Percentiles rank a stretch among this genome's conserved stretches.
Evolutionary conservation across 1,139 yeast genomes (phyloP).

Genomic region (Blastobotrys arbuscula): DNA sequence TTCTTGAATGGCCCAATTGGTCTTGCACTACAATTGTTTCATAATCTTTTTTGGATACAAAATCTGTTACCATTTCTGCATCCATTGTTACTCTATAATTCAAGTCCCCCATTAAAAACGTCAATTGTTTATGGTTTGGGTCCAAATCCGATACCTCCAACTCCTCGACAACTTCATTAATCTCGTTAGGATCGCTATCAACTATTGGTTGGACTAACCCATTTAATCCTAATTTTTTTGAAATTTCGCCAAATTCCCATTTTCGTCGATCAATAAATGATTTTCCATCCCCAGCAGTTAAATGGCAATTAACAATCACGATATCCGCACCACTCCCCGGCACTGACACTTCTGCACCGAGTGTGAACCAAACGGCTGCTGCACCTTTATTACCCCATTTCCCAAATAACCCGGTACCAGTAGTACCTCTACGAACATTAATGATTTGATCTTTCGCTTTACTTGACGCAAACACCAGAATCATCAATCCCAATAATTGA

Average conservation of each 20-base stretch:
- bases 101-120: constrained; percentile 66
- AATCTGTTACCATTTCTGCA: constrained; percentile 39
- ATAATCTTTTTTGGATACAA: constrained; percentile 42
- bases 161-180: constrained; percentile 11
- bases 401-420: constrained; percentile 52
- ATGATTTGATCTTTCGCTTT: constrained; percentile 36
- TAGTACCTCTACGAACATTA: constrained; percentile 36
- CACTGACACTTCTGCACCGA: constrained; percentile 30
- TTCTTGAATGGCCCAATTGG: constrained; percentile 51
- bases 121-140: constrained; percentile 19
- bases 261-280: constrained; percentile 38
- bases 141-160: constrained; percentile 10
- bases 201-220: constrained; percentile 20
- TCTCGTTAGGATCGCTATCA: constrained; percentile 19
- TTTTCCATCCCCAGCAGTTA: constrained; percentile 64
- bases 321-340: constrained; percentile 41
- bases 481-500: constrained; percentile 47
- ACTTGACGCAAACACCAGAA: constrained; percentile 37
- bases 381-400: constrained; percentile 62
- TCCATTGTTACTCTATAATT: constrained; percentile 56
- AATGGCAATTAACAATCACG: constrained; percentile 56
- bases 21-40: constrained; percentile 50
- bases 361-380: constrained; percentile 35
- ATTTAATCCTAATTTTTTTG: constrained; percentile 26
- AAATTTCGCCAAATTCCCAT: constrained; percentile 42